Conservation (phyloP, 2,329 filamentous ascomycete species). For the Bipolaris bicolor region DNA sequence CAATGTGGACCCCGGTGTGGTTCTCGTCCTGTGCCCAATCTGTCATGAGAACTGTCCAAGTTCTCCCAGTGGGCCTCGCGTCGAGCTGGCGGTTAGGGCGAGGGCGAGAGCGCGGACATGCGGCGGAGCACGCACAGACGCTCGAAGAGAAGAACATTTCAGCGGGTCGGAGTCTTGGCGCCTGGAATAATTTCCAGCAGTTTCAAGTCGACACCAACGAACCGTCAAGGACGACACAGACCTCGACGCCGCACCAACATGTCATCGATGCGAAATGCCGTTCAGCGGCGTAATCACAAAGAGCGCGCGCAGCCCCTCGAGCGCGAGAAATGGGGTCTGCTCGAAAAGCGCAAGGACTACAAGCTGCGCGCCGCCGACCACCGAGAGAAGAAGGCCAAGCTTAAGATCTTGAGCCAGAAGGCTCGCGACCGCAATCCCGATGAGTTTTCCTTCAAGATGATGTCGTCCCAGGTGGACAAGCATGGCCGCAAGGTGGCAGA, state of each 20-base stretch:
- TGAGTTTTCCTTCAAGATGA: conserved; percentile 71
- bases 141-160: not conserved
- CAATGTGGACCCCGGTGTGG: too few relatives aligned
- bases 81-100: too few relatives aligned
- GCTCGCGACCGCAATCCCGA: conserved; percentile 67
- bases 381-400: conserved; percentile 65
- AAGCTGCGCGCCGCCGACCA: conserved; percentile 69
- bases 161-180: conserved; percentile 10
- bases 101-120: not conserved
- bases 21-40: too few relatives aligned
- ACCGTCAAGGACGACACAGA: not conserved
- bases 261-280: conserved; percentile 47
- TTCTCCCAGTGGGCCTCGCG: too few relatives aligned
- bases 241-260: conserved; percentile 22
- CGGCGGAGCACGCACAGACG: not conserved
- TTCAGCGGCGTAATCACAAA: conserved; percentile 80
- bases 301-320: conserved; percentile 88
- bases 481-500: conserved; percentile 51
- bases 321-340: conserved; percentile 83
- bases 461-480: conserved; percentile 58
- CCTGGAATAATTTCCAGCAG: conserved; percentile 11
- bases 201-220: not conserved
- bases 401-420: conserved; percentile 65
- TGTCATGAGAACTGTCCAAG: too few relatives aligned
- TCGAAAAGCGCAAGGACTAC: conserved; percentile 94